phyloP scores from a whole-genome alignment of 2,329 filamentous ascomycete genomes.

The Phaeoacremonium minimum region DNA sequence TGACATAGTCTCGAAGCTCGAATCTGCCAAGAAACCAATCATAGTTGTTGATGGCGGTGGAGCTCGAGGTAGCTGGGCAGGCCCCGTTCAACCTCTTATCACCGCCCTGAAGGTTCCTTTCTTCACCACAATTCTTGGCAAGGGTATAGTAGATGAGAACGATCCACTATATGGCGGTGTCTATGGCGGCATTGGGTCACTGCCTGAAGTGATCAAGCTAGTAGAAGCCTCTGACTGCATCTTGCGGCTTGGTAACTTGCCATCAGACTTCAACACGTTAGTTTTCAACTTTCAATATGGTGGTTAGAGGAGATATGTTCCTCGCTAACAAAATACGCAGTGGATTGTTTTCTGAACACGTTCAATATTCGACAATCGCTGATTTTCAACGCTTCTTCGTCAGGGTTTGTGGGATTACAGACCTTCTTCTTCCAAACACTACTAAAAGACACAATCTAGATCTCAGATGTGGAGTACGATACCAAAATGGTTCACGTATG shows the following conservation, averaged over 20 bases:
- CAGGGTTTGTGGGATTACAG: no score
- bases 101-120: conserved; percentile 54
- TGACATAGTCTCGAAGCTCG: conserved; percentile 53
- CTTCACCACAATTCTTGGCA: conserved; percentile 63
- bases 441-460: no score
- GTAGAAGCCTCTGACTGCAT: conserved; percentile 10
- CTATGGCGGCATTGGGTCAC: conserved; percentile 57
- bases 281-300: no score
- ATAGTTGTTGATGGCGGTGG: conserved; percentile 63
- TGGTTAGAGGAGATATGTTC: no score
- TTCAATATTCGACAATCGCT: no score
- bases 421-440: no score
- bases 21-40: conserved; percentile 54
- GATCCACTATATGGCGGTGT: conserved; percentile 59
- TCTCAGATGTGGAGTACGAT: no score
- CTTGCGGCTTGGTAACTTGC: conserved; percentile 11
- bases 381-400: no score
- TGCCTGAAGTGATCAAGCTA: neutral
- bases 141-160: conserved; percentile 59
- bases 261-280: conserved; percentile 10
- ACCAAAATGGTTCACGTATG: no score
- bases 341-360: no score
- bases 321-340: no score
- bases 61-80: conserved; percentile 50
- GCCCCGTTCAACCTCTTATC: conserved; percentile 54